Evolutionary conservation across 1,284 basidiomycete species (phyloP).

Genomic region (Kwoniella shivajii): DNA sequence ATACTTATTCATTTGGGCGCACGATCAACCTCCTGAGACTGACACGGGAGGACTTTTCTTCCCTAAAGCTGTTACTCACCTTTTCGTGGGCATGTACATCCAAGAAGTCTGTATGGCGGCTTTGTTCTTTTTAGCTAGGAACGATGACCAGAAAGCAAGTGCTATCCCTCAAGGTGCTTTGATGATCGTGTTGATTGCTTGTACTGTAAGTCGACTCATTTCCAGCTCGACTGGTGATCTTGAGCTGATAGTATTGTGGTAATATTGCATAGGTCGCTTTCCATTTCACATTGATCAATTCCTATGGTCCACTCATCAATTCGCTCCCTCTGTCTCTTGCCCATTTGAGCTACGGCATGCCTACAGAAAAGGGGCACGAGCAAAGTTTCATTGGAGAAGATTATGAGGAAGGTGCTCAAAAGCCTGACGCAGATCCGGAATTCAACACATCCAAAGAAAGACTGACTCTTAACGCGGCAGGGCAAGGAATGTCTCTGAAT

Average conservation of each 20-base stretch:
- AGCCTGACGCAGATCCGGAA: neutral
- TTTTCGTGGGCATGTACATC: conserved; percentile 92
- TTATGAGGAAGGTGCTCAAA: conserved; percentile 7
- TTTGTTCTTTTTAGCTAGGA: conserved; percentile 80
- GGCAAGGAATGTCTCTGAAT: neutral
- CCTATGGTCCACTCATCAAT: conserved; percentile 60
- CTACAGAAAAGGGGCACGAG: conserved; percentile 38
- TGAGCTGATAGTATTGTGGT: neutral
- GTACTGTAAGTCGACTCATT: conserved; percentile 64
- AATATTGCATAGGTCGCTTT: conserved; percentile 62
- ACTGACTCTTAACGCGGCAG: conserved; percentile 7
- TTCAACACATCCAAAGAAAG: conserved; percentile 27
- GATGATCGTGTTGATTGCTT: conserved; percentile 77
- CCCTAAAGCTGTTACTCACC: conserved; percentile 87
- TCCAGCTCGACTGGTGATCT: neutral
- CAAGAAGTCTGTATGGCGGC: conserved; percentile 76
- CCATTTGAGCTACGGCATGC: conserved; percentile 63
- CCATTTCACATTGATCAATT: conserved; percentile 68
- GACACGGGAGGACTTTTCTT: conserved; percentile 97
- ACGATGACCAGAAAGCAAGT: conserved; percentile 60
- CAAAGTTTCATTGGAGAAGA: conserved; percentile 34
- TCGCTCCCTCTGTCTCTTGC: conserved; percentile 76
- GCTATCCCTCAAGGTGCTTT: conserved; percentile 73
- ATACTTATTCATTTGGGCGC: conserved; percentile 78
- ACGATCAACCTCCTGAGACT: conserved; percentile 68